Percentiles rank a stretch among this genome's conserved stretches.
Conservation (phyloP, 1,284 basidiomycete species). For the Coriolopsis trogii region DNA sequence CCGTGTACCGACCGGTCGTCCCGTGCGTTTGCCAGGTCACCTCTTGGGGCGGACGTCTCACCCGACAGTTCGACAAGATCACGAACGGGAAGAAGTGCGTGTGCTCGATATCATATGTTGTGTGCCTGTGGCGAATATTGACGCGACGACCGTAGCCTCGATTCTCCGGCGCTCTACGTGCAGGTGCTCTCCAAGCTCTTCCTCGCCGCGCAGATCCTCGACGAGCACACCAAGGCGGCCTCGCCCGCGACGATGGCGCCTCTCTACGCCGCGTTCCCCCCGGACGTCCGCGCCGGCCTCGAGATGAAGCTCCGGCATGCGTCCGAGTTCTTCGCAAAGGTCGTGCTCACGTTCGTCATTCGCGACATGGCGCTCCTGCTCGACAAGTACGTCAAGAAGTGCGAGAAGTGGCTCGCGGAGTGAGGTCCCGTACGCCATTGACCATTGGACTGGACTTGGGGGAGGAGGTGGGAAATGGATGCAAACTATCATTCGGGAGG, state of each 20-base stretch:
- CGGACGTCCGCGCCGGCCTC: conserved; percentile 63
- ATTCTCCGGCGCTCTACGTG: conserved; percentile 88
- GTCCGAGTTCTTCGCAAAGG: conserved; percentile 90
- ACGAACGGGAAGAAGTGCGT: conserved; percentile 89
- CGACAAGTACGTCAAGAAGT: conserved; percentile 91
- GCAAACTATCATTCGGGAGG: too few species aligned
- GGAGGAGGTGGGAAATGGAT: neutral
- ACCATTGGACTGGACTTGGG: neutral
- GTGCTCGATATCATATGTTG: conserved; percentile 10
- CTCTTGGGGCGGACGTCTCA: conserved; percentile 82
- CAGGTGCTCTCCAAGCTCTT: conserved; percentile 80
- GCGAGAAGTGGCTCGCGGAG: conserved; percentile 86
- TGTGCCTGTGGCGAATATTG: conserved; percentile 16
- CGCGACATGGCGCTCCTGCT: conserved; percentile 82
- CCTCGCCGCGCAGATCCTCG: conserved; percentile 76
- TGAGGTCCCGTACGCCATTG: conserved; percentile 39
- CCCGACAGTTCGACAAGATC: conserved; percentile 86
- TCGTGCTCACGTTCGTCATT: conserved; percentile 91
- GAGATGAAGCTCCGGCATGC: conserved; percentile 78
- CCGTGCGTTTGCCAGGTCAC: conserved; percentile 48
- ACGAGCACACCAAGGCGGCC: conserved; percentile 84
- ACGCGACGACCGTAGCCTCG: conserved; percentile 56
- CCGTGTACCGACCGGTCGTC: conserved; percentile 30
- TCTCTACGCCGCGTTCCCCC: conserved; percentile 71
- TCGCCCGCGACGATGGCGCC: conserved; percentile 64